Conservation (phyloP, 805 yeast genomes). For the Suhomyces vadensis region DNA sequence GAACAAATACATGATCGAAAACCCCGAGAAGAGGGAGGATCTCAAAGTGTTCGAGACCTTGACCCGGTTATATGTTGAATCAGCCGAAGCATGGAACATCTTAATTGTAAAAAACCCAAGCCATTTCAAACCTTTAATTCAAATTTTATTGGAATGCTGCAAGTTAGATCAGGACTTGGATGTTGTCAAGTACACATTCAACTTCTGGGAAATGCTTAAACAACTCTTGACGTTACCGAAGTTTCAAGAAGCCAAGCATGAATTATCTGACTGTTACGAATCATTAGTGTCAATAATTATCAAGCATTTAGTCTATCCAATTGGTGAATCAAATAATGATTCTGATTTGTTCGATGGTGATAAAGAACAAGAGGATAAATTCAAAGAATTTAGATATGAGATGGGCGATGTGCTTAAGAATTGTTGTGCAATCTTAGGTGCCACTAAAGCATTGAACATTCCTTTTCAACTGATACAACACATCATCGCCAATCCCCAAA, state of each 20-base stretch:
- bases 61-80: constrained; percentile 80
- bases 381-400: constrained; percentile 90
- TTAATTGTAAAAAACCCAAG: constrained; percentile 71
- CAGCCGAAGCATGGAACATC: constrained; percentile 95
- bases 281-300: constrained; percentile 62
- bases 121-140: constrained; percentile 71
- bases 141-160: constrained; percentile 68
- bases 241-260: constrained; percentile 51
- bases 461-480: constrained; percentile 64
- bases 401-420: constrained; percentile 98
- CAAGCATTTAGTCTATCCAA: constrained; percentile 74
- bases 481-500: constrained; percentile 27
- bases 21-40: constrained; percentile 51
- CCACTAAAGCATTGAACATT: constrained; percentile 63
- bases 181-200: constrained; percentile 84
- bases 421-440: constrained; percentile 88
- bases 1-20: constrained; percentile 45
- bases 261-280: constrained; percentile 55
- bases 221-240: constrained; percentile 65
- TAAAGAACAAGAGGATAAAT: constrained; percentile 85
- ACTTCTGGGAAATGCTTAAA: constrained; percentile 86
- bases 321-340: constrained; percentile 21
- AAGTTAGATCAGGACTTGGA: constrained; percentile 81
- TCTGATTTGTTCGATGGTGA: constrained; percentile 59
- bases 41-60: constrained; percentile 67